Evolutionary conservation across 2,329 filamentous ascomycete species (phyloP), one percentile per base, ranked within the genome.

Genomic region (Alternaria sp.): DNA sequence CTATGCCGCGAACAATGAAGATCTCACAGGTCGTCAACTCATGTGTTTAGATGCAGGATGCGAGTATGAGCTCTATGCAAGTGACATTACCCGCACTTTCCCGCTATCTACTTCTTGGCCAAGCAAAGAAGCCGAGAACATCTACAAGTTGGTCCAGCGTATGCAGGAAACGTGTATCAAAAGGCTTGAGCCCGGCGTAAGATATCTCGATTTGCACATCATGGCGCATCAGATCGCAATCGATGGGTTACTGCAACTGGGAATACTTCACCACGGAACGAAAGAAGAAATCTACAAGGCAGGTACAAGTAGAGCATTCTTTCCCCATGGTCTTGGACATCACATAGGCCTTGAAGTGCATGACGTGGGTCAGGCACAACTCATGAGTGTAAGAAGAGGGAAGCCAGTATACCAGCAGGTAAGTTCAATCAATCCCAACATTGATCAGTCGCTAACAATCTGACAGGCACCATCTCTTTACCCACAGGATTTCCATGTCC

Each of bases 331-430:
- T 0, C 83, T 97, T 1, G 94, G 94, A 0, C 94, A 97, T 80
- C 95, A 97, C 77, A 84, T 97, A 10, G 94, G 94, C 66, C 90
- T 97, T 86, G 94, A 97, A 77, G 96, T 93, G 2, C 94, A 97
- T 78, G 94, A 97, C 69, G 76, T 81, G 6, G 76, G 76, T 9
- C 77, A 80, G 44, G 68, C 68, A 12, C 73, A 77, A 43, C 58
- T 80, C 13, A 79, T 80, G 77, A 76, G 71, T 36, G 60, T 77
- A 26, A 67, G 65, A 45, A 69, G 67, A 51, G 69, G 65, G 9
- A 72, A 75, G 53, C 63, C 57, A 3, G 69, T 70, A 3, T 58
- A 69, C 26, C 64, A 70, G 36, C 72, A 77, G 67, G 74, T 76
- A 65, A 63, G 68, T 23, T 10, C 17, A 30, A 8, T 9, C 13